Conservation (phyloP, 306 rosid genomes). For the Rosa rugosa region DNA sequence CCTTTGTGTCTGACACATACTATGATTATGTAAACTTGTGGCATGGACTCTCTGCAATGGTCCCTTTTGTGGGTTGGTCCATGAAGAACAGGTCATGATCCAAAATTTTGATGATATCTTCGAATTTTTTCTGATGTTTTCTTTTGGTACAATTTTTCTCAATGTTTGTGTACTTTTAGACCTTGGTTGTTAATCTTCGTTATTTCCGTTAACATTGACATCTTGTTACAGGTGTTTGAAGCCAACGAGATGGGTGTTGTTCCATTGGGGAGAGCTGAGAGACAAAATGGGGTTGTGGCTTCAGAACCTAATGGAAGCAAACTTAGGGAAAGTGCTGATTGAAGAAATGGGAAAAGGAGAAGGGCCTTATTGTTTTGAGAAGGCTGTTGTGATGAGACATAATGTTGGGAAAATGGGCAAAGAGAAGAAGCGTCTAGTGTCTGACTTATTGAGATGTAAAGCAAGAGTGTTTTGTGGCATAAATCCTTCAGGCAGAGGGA, state of each 20-base stretch:
- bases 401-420: conserved; percentile 33
- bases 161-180: not conserved
- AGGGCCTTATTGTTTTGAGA: conserved; percentile 32
- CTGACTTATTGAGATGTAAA: conserved; percentile 34
- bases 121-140: not conserved
- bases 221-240: conserved; percentile 4
- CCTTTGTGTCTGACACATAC: conserved; percentile 31
- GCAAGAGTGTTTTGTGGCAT: conserved; percentile 31
- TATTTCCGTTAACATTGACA: not conserved
- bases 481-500: conserved; percentile 15
- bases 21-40: conserved; percentile 35
- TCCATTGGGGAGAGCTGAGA: conserved; percentile 39
- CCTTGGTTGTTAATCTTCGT: not conserved
- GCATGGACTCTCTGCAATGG: conserved; percentile 26
- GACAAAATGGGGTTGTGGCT: conserved; percentile 35
- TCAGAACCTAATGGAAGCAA: conserved; percentile 20
- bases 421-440: conserved; percentile 25
- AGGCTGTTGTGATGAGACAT: conserved; percentile 42
- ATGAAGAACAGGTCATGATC: conserved; percentile 10
- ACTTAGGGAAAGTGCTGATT: conserved; percentile 16
- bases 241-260: conserved; percentile 32
- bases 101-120: not conserved
- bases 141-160: not conserved
- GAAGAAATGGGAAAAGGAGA: conserved; percentile 21
- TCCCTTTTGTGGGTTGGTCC: conserved; percentile 41